phyloP scores from a whole-genome alignment of 768 basidiomycete genomes.

The Astraeus odoratus region DNA sequence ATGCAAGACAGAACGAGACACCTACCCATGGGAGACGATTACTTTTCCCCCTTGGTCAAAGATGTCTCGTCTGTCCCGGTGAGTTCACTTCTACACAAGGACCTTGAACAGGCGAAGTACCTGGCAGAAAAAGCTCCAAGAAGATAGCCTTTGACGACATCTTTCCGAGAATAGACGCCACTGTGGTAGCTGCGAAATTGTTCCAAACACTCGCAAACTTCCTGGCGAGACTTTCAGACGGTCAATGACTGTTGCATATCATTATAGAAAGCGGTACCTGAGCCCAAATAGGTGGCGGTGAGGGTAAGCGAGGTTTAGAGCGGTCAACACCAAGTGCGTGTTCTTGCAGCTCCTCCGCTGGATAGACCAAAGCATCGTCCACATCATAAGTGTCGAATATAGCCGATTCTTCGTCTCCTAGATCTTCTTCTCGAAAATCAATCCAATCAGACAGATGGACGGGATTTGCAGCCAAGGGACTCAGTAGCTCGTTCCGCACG shows the following conservation, averaged over 20 bases:
- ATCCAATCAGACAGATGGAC: too few species aligned
- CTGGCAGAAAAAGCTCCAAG: slow-evolving; percentile 62
- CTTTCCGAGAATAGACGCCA: slow-evolving; percentile 63
- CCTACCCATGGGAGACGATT: slow-evolving; percentile 82
- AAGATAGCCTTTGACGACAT: slow-evolving; percentile 68
- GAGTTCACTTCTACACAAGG: slow-evolving; percentile 7
- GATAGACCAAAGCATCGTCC: background rate
- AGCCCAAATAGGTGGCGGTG: slow-evolving; percentile 38
- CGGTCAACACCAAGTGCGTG: background rate
- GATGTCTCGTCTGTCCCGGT: slow-evolving; percentile 50
- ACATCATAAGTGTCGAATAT: background rate
- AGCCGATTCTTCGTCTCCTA: too few species aligned
- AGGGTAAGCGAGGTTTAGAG: slow-evolving; percentile 20
- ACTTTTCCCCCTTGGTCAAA: slow-evolving; percentile 59
- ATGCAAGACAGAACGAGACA: slow-evolving; percentile 1
- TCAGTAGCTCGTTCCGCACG: too few species aligned
- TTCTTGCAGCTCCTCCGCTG: background rate
- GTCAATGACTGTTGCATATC: background rate
- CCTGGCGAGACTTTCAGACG: slow-evolving; percentile 63
- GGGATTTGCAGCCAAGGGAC: too few species aligned
- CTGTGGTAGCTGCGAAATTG: slow-evolving; percentile 68
- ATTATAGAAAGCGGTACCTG: slow-evolving; percentile 25
- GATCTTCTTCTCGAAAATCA: too few species aligned
- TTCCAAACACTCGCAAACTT: slow-evolving; percentile 74
- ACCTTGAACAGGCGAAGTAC: slow-evolving; percentile 30